Conservation (phyloP, 1,139 yeast species). For the Yamadazyma dendronema region DNA sequence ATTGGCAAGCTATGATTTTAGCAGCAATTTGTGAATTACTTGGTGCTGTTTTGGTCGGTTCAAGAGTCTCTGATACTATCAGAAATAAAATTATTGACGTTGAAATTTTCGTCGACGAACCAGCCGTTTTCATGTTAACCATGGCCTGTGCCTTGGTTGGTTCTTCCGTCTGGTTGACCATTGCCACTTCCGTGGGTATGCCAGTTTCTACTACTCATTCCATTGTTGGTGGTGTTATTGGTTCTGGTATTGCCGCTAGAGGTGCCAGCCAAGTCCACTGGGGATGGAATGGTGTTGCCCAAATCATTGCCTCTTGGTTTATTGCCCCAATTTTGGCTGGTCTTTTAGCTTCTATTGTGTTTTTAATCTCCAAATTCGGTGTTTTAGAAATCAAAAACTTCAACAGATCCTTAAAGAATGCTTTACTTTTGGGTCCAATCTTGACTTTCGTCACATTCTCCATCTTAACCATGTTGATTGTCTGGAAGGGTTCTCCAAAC, state of each 20-base stretch:
- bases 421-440: constrained; percentile 56
- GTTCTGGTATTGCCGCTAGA: constrained; percentile 72
- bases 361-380: constrained; percentile 55
- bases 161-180: constrained; percentile 68
- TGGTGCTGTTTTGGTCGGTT: constrained; percentile 74
- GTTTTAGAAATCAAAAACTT: constrained; percentile 59
- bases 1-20: constrained; percentile 73
- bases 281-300: constrained; percentile 78
- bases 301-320: constrained; percentile 78
- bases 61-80: constrained; percentile 69
- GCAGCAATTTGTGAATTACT: constrained; percentile 69
- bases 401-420: constrained; percentile 47
- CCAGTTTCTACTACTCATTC: constrained; percentile 83
- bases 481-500: constrained; percentile 76
- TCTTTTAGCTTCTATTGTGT: constrained; percentile 55
- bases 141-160: constrained; percentile 79
- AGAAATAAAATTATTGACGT: constrained; percentile 60
- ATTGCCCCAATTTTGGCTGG: constrained; percentile 79
- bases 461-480: constrained; percentile 58
- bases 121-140: constrained; percentile 70
- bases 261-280: constrained; percentile 58
- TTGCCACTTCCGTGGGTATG: constrained; percentile 67
- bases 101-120: constrained; percentile 47
- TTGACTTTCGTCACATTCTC: constrained; percentile 62
- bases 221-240: constrained; percentile 74